These are phyloP conservation scores for Thraustochytrium sp. DNA, from an alignment of 352 stramenopile species.

Conservation along the genomic window DNA sequence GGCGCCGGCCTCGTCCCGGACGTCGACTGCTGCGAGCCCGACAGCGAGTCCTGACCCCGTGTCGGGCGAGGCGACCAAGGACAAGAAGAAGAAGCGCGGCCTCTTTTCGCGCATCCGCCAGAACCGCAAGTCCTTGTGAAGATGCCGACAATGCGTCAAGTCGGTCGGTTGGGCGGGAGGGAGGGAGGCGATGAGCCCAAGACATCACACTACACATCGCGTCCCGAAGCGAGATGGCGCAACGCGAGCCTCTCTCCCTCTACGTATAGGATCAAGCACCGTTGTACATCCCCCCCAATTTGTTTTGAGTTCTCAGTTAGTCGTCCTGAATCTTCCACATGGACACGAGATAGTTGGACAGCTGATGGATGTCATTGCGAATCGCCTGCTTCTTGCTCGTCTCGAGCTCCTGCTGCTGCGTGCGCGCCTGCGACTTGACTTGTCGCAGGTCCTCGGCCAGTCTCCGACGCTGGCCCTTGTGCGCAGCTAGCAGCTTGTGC, in stretches of 20 bases:
- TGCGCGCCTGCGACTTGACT: background rate
- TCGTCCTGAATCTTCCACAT: constrained; percentile 41
- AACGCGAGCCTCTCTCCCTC: too few species aligned
- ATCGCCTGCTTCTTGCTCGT: constrained; percentile 7
- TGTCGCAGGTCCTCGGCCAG: background rate
- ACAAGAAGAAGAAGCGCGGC: background rate
- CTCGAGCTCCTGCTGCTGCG: constrained; percentile 20
- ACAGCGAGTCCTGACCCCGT: too few species aligned
- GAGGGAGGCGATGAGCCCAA: too few species aligned
- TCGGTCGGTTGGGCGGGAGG: too few species aligned
- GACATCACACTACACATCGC: too few species aligned
- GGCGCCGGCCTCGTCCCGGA: too few species aligned
- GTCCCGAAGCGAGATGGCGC: too few species aligned
- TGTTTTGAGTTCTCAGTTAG: background rate
- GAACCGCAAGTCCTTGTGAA: background rate
- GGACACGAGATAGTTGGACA: constrained; percentile 36
- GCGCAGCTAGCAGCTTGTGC: background rate
- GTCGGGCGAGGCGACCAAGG: too few species aligned
- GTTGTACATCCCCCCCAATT: background rate
- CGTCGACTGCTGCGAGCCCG: too few species aligned
- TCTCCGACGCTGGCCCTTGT: background rate
- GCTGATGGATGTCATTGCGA: constrained; percentile 22
- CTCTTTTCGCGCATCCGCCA: background rate
- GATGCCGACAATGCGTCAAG: too few species aligned
- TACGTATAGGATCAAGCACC: background rate